Evolutionary conservation across 257 asterid genomes (phyloP).

Genomic region (Haberlea rhodopensis): DNA sequence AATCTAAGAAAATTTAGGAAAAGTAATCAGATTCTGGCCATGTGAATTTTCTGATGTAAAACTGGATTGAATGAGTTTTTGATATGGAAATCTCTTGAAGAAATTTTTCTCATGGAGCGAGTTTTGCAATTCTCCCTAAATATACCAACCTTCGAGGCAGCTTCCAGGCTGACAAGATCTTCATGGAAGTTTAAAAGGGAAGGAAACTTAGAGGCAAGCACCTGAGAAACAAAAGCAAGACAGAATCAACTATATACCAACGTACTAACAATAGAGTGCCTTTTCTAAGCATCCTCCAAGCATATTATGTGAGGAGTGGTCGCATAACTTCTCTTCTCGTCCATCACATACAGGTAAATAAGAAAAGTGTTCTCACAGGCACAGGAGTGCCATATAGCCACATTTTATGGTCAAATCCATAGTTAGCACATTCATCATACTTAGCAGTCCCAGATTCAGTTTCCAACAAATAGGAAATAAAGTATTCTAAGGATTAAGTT

Average conservation of each 20-base stretch:
- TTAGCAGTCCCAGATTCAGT: too few species aligned
- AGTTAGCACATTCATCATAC: too few species aligned
- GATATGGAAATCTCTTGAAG: not conserved
- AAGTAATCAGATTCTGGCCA: not conserved
- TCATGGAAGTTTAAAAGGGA: constrained; percentile 64
- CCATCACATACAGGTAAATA: too few species aligned
- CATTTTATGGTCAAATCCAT: too few species aligned
- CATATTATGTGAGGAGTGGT: too few species aligned
- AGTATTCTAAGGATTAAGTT: too few species aligned
- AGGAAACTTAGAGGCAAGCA: constrained; percentile 73
- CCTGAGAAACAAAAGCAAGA: constrained; percentile 45
- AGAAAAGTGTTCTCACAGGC: too few species aligned
- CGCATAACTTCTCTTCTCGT: too few species aligned
- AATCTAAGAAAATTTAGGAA: too few species aligned
- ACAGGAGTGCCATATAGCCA: too few species aligned
- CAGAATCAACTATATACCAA: not conserved
- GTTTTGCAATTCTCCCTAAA: not conserved
- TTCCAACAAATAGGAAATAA: too few species aligned
- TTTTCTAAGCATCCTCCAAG: not conserved
- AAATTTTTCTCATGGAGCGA: constrained; percentile 17
- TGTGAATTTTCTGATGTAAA: not conserved
- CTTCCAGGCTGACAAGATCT: constrained; percentile 82
- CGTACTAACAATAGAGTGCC: constrained; percentile 11
- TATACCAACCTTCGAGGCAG: constrained; percentile 74
- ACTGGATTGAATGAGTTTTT: not conserved